These are phyloP conservation scores for Arabidopsis lyrata DNA, from an alignment of 441 rosid species.

Conservation along the genomic window DNA sequence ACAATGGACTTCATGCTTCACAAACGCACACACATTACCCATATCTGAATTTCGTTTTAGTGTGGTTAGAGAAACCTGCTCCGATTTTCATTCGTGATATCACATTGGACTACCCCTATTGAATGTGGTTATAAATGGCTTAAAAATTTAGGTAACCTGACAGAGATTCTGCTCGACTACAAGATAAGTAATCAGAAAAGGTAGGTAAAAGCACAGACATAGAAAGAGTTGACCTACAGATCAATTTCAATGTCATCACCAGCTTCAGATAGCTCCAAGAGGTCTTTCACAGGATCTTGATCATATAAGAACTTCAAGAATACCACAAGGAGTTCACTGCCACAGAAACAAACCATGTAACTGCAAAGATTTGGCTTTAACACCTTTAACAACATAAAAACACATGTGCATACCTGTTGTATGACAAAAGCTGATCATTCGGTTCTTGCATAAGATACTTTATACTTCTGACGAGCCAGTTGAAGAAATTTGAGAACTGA, in stretches of 20 bases:
- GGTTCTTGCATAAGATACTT: conserved; percentile 93
- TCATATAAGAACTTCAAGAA: conserved; percentile 93
- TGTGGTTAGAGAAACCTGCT: too few relatives aligned
- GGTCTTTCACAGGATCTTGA: conserved; percentile 90
- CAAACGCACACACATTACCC: too few relatives aligned
- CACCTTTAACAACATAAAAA: conserved; percentile 31
- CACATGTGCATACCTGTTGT: conserved; percentile 66
- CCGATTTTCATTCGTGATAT: too few relatives aligned
- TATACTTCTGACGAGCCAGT: conserved; percentile 92
- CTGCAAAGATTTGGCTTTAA: conserved; percentile 28
- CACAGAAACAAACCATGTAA: conserved; percentile 45
- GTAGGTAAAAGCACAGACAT: conserved; percentile 28
- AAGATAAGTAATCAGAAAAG: conserved; percentile 23
- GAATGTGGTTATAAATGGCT: too few relatives aligned
- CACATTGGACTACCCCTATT: too few relatives aligned
- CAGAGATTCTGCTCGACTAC: conserved; percentile 8
- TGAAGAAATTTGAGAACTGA: conserved; percentile 95
- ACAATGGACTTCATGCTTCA: conserved; percentile 15
- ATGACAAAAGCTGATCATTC: conserved; percentile 79
- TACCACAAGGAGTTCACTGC: conserved; percentile 89
- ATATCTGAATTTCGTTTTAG: too few relatives aligned
- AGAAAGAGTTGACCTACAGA: conserved; percentile 59
- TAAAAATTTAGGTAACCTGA: conserved; percentile 34
- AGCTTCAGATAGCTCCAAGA: conserved; percentile 70
- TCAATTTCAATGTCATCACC: conserved; percentile 69